Evolutionary conservation across 805 yeast species (phyloP).

Genomic region (Lachancea fermentati): DNA sequence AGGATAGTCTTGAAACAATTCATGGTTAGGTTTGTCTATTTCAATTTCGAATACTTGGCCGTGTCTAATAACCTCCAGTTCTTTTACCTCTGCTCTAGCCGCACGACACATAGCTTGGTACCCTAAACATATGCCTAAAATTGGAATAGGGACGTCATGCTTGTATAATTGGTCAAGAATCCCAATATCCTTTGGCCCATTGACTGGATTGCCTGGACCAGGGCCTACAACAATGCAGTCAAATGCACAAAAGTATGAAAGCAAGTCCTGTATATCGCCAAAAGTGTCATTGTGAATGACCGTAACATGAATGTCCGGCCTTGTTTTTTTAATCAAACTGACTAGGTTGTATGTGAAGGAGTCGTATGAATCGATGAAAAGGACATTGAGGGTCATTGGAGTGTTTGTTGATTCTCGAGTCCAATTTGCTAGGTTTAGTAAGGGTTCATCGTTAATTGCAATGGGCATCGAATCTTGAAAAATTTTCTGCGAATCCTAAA

Average conservation of each 20-base stretch:
- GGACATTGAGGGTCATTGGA: conserved; percentile 19
- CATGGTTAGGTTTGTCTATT: conserved; percentile 15
- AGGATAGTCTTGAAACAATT: conserved; percentile 40
- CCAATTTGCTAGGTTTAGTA: not conserved
- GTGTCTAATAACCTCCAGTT: conserved; percentile 61
- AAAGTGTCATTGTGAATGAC: conserved; percentile 36
- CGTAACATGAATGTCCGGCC: conserved; percentile 25
- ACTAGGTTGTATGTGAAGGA: conserved; percentile 85
- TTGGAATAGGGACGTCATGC: conserved; percentile 44
- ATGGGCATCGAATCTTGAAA: not conserved
- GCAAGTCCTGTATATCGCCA: conserved; percentile 34
- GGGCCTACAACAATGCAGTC: conserved; percentile 89
- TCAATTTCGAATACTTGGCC: conserved; percentile 69
- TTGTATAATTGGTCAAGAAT: conserved; percentile 55
- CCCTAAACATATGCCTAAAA: conserved; percentile 90
- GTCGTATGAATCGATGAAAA: conserved; percentile 81
- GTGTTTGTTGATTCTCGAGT: not conserved
- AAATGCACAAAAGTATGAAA: conserved; percentile 42
- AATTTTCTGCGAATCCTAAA: not conserved
- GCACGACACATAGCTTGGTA: conserved; percentile 73
- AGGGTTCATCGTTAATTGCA: not conserved
- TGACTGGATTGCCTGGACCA: conserved; percentile 89
- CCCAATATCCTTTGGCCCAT: conserved; percentile 56
- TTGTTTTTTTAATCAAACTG: conserved; percentile 48
- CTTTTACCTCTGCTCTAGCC: conserved; percentile 50